Evolutionary conservation across 108 stramenopile genomes (phyloP), one percentile per base, ranked within the genome.

Genomic region (Cylindrotheca closterium): DNA sequence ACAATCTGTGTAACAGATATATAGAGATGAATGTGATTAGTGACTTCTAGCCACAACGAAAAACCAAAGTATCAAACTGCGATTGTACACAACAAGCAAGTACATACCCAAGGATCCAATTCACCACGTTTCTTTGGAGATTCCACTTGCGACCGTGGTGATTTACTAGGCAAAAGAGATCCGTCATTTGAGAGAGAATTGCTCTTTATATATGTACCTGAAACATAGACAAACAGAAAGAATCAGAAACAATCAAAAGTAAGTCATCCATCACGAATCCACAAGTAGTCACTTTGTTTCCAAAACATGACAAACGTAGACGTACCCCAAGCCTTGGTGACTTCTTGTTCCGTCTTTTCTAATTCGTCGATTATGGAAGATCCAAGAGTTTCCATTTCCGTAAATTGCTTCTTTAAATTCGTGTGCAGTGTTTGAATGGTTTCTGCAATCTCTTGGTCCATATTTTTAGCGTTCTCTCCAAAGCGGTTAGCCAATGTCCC

Each of bases 261-360:
- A 18, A 27, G 7, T 30, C 57, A 51, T 30, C 63, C 61, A 58
- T 52, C 65, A 73, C 19, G 61, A 51, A 55, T 56, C 54, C 33
- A 60, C 25, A 0, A 27, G 47, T 55, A n/a, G n/a, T n/a, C n/a
- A n/a, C n/a, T n/a, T n/a, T n/a, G n/a, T n/a, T n/a, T n/a, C n/a
- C n/a, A n/a, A n/a, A n/a, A n/a, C n/a, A n/a, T n/a, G n/a, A n/a
- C n/a, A n/a, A n/a, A 42, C 37, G 10, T 42, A 10, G 15, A 10
- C 37, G 7, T 42, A 79, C 82, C 69, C 88, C 88, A 90, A 2
- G 81, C 71, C 8, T 63, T 63, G 23, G 68, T 58, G 0, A 91
- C 90, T 58, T 88, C 86, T 22, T 63, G 42, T 66, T 91, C 90
- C 2, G 90, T 81, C 47, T 64, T 64, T 68, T 91, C 86, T 24